A percentile compares a stretch with the other conserved stretches of the same genome.
Evolutionary conservation across 805 yeast species (phyloP).

Genomic region (Suhomyces tanzawaensis): DNA sequence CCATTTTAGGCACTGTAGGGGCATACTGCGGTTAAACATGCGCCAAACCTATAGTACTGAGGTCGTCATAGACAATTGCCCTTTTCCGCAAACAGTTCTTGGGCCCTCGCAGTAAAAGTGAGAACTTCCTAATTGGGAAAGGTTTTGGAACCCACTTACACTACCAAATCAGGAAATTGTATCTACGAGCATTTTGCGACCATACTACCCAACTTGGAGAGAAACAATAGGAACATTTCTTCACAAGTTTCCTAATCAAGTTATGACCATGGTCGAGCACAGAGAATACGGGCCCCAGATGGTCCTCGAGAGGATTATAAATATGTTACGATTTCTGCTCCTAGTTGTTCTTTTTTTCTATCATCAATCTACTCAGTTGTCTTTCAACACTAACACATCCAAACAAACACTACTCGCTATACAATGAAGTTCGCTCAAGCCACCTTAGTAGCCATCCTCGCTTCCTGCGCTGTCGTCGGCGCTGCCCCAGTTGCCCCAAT

Average conservation of each 20-base stretch:
- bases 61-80: no score
- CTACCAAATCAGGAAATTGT: constrained; percentile 21
- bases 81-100: no score
- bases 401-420: neutral
- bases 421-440: constrained; percentile 42
- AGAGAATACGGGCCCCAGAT: neutral
- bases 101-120: neutral
- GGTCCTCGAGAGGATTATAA: constrained; percentile 1
- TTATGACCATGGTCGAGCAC: neutral
- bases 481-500: constrained; percentile 32
- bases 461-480: constrained; percentile 33
- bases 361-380: constrained; percentile 3
- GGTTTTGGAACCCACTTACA: constrained; percentile 15
- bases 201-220: neutral
- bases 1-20: no score
- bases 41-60: no score
- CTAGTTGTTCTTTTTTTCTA: neutral
- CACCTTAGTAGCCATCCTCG: constrained; percentile 39
- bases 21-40: no score
- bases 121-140: constrained; percentile 20
- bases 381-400: neutral
- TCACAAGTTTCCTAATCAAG: constrained; percentile 7
- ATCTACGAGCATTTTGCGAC: constrained; percentile 1
- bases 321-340: constrained; percentile 6
- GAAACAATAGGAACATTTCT: constrained; percentile 4